Evolutionary conservation across 1,139 yeast genomes (phyloP), one percentile per base, ranked within the genome.

Genomic region (Eremothecium cymbalariae): DNA sequence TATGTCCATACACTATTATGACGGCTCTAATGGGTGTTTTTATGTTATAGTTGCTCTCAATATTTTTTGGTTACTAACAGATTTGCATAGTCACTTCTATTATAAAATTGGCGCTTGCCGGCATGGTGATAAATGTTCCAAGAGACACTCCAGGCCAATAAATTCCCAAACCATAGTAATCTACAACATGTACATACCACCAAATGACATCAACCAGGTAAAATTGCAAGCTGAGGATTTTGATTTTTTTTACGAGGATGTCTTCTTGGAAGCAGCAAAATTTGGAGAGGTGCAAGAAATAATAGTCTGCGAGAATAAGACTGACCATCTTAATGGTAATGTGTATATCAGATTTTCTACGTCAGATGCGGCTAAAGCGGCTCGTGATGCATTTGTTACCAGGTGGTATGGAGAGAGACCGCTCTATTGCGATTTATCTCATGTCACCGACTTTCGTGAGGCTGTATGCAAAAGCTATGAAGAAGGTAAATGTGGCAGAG

Each of bases 71-170:
- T 8, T 30, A 33, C 42, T 19, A 18, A 20, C 27, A 4, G 8
- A 9, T 21, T 20, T 28, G 8, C 9, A 17, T 9, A 45, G 72
- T 46, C 63, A 70, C 28, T 88, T 88, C 57, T 88, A 79, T 59
- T 68, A 71, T 43, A 83, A 80, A 55, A 83, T 86, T 26, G 97
- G 97, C 2, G 94, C 95, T 0, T 88, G 97, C 54, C 68, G 96
- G 40, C 96, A 88, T 55, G 96, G 96, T 2, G 90, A 80, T 42
- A 80, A 77, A 49, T 88, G 97, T 53, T 78, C 90, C 8, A 67
- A 93, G 48, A 70, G 69, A 38, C 97, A 88, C 54, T 65, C 72
- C 25, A 70, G 72, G 45, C 95, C 96, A 1, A 59, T 66, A n/a
- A 59, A 64, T 28, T 80, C 94, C 1, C 68, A 67, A 41, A 79